Evolutionary conservation across 345 rosid genomes (phyloP), one percentile per base, ranked within the genome.

Genomic region (Microthlaspi erraticum): DNA sequence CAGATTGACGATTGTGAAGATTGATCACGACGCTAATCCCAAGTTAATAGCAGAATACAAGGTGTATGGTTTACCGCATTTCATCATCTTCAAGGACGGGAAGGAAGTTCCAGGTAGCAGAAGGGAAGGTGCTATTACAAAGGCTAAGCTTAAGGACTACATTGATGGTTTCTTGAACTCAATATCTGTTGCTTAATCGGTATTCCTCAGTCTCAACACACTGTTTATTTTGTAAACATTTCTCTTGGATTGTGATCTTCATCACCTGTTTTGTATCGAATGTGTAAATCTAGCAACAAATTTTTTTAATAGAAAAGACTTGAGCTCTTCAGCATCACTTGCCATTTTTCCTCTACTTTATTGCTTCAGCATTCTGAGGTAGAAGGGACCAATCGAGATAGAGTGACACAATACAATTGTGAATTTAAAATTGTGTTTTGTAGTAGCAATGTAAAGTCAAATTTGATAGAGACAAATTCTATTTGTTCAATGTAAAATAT

Each of bases 91-190:
- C 79, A 86, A 87, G 79, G 75, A 84, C 19, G 96, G 96, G 51
- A 69, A 84, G 52, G 93, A 85, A 78, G 87, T 91, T 53, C 75
- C 91, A 4, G 85, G 82, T 64, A 91, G 96, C 80, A 78, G 97
- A 68, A 87, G 87, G 78, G 97, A 91, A 82, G 96, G 96, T 46
- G 96, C 96, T 16, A 86, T 91, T 41, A 85, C 93, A 14, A 91
- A 89, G 69, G 73, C 60, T 33, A 91, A 87, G 86, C 96, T 91
- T 51, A 82, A 91, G 62, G 88, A 81, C 33, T 83, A 91, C 69
- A 60, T 91, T 34, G 91, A 91, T 77, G 63, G 79, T 63, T 77
- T 88, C 8, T 62, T 91, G 78, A 80, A 74, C 52, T 68, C 89
- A 3, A 61, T 81, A 11, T 80, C 91, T 38, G 81, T 81, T 32